These are phyloP conservation scores for Spongospora subterranea DNA, from an alignment of 208 protist species.

Conservation along the genomic window DNA sequence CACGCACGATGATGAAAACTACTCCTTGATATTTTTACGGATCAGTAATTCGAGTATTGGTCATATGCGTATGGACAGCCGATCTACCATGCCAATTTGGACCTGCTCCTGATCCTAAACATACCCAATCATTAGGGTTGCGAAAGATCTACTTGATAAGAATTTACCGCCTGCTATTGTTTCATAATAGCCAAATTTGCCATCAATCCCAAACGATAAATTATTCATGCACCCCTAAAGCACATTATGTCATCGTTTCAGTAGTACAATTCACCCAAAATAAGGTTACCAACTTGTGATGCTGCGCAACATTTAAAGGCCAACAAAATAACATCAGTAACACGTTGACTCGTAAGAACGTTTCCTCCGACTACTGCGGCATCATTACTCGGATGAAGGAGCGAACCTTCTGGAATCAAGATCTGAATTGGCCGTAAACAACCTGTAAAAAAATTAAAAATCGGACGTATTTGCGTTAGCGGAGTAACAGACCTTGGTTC, in stretches of 20 bases:
- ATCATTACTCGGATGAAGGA: constrained; percentile 81
- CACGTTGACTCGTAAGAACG: constrained; percentile 89
- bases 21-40: constrained; percentile 84
- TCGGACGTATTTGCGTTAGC: neutral
- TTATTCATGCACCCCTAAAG: constrained; percentile 90
- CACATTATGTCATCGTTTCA: neutral
- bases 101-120: constrained; percentile 84
- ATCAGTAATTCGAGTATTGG: constrained; percentile 91
- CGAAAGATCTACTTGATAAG: neutral
- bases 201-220: constrained; percentile 89
- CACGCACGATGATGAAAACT: too few relatives aligned
- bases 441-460: neutral
- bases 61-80: constrained; percentile 94
- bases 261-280: constrained; percentile 54
- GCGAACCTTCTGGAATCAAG: constrained; percentile 77
- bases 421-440: constrained; percentile 85
- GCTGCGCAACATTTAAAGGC: constrained; percentile 85
- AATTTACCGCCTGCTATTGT: constrained; percentile 86
- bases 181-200: constrained; percentile 87
- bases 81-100: constrained; percentile 80
- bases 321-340: constrained; percentile 90
- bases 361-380: constrained; percentile 93
- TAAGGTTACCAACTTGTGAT: constrained; percentile 75
- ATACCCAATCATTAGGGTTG: neutral
- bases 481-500: constrained; percentile 81